phyloP scores from a whole-genome alignment of 495 filamentous ascomycete genomes.

The Neurospora sp. region DNA sequence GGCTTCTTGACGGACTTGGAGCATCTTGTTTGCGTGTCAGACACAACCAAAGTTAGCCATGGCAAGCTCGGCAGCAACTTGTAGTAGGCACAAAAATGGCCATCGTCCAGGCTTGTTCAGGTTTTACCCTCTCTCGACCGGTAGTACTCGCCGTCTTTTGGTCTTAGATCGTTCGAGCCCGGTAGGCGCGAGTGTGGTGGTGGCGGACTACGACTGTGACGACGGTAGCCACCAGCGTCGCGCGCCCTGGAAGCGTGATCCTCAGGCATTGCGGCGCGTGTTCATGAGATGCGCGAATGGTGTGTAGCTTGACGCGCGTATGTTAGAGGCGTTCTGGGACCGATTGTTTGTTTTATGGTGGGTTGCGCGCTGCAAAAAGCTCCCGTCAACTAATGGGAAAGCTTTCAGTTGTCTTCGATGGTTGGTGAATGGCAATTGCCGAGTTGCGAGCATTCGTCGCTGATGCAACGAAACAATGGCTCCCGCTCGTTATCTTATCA shows the following conservation, averaged over 20 bases:
- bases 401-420: background rate
- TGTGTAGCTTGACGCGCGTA: background rate
- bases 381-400: background rate
- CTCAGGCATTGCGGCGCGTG: conserved; percentile 14
- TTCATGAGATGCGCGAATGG: background rate
- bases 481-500: background rate
- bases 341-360: background rate
- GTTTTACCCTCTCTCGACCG: conserved; percentile 41
- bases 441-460: background rate
- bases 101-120: conserved; percentile 7
- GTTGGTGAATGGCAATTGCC: background rate
- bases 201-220: conserved; percentile 9
- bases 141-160: conserved; percentile 21
- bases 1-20: conserved; percentile 11
- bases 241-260: conserved; percentile 11
- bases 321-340: background rate
- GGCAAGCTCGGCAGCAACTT: conserved; percentile 6
- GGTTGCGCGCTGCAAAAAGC: background rate
- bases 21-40: conserved; percentile 12
- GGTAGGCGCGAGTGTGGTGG: conserved; percentile 4
- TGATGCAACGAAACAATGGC: background rate
- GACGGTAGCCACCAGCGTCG: conserved; percentile 11
- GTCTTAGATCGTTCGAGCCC: conserved; percentile 9
- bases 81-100: conserved; percentile 6
- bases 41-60: conserved; percentile 22